Evolutionary conservation across 1,284 basidiomycete species (phyloP).

Genomic region (Pseudozyma hubeiensis): DNA sequence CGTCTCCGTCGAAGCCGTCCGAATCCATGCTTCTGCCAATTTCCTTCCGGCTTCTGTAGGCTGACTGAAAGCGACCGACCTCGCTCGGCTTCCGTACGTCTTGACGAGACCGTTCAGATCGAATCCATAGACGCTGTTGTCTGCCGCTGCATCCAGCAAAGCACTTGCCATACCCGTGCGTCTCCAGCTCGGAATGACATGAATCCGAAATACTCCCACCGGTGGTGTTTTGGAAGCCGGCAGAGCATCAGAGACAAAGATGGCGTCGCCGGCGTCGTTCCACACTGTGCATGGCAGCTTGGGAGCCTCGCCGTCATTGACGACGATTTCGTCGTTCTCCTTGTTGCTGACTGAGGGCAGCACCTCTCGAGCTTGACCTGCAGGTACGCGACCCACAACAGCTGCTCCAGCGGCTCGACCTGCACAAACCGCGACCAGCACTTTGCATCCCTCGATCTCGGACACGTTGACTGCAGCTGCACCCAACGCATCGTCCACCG

Average conservation of each 20-base stretch:
- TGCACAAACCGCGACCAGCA: constrained; percentile 43
- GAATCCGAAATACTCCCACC: constrained; percentile 57
- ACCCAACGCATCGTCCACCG: constrained; percentile 58
- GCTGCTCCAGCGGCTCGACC: constrained; percentile 55
- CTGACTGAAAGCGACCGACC: constrained; percentile 59
- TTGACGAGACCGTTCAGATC: constrained; percentile 17
- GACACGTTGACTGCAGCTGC: constrained; percentile 43
- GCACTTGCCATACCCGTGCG: constrained; percentile 50
- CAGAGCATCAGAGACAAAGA: constrained; percentile 49
- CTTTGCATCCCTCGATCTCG: constrained; percentile 30
- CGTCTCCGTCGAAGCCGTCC: constrained; percentile 4
- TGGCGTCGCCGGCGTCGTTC: constrained; percentile 50
- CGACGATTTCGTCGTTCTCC: constrained; percentile 15
- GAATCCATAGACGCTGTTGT: constrained; percentile 57
- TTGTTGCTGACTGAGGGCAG: constrained; percentile 27
- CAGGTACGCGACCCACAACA: constrained; percentile 36
- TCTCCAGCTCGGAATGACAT: constrained; percentile 50
- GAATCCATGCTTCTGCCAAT: constrained; percentile 58
- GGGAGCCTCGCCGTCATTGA: background rate
- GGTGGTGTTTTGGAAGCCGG: constrained; percentile 47
- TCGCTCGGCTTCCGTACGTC: constrained; percentile 46
- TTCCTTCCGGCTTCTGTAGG: constrained; percentile 59
- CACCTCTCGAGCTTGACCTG: constrained; percentile 49
- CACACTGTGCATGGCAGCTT: constrained; percentile 19
- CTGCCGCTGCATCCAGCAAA: constrained; percentile 54